Evolutionary conservation across 2,329 filamentous ascomycete species (phyloP), one percentile per base, ranked within the genome.

Genomic region (Fusarium torulosum): DNA sequence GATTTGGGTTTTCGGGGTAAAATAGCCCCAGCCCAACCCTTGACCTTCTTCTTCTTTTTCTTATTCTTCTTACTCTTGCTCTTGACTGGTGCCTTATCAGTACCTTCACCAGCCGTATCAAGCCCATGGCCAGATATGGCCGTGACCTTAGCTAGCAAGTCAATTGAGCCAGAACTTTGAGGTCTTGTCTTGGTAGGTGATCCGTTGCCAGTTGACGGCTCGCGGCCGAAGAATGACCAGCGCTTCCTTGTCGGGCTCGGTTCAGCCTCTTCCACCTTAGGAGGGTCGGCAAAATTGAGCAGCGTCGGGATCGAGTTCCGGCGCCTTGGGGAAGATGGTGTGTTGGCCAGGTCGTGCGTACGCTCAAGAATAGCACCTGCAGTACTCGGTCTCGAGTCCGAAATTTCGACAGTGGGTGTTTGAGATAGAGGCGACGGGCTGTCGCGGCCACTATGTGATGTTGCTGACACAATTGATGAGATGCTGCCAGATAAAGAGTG

Each of bases 401-500:
- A 75, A n/a, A 76, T 76, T 35, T 80, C 80, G 17, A 78, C 78
- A 5, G 82, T 80, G 17, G 79, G 72, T 46, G 75, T 82, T 20
- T 80, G 78, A 4, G 79, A 77, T 6, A 82, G 59, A 67, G 76
- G 54, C 64, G 74, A 62, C 64, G 76, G 67, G 77, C 64, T 76
- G 79, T 78, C 78, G 79, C 79, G 56, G 80, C 85, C 71, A 60
- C 70, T 70, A 58, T 79, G 77, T 8, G 79, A 79, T 31, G 83
- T 84, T 14, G 84, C 85, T 13, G 91, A 92, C 6, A 92, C 82
- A 41, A 95, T 83, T 0, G 92, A 96, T 6, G 91, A 94, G 45
- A 96, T 88, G 77, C 92, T 96, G 58, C 90, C 91, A 25, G 91
- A 91, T 33, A 92, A 84, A 3, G 90, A 92, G 76, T 95, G 92